Base-by-base conservation (phyloP, 2,329 filamentous ascomycete species). In the Penicillium hordei region DNA sequence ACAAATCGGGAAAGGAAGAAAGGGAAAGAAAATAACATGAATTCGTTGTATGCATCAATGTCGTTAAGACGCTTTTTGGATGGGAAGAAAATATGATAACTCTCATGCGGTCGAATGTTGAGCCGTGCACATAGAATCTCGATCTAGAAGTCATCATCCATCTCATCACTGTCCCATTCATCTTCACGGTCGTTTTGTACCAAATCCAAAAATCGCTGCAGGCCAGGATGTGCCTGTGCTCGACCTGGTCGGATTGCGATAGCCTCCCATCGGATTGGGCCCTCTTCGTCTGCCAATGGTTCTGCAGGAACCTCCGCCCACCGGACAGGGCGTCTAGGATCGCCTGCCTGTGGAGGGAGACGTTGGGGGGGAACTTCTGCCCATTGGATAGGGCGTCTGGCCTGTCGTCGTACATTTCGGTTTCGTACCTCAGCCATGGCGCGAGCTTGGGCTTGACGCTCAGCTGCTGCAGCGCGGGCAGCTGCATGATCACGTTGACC, bases 161-260 rank as follows among this genome's bases (percentile, higher is more conserved):
- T 61, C 64, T 84, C 83, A 66, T 85, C 83, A 60, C 81, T 84
- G 60, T 85, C 82, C 83, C 83, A 85, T 57, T 79, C 83, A 62
- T 85, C 83, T 68, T 85, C 83, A 42, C 80, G 76, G 59, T 85
- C 83, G 51, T 80, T 74, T 55, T 74, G 68, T 6, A 81, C 83
- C 55, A 85, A 69, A 42, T 80, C 75, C 36, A 85, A 63, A 61
- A 85, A 85, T 29, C 80, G 72, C 64, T 82, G 79, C 3, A 85
- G 68, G 9, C 79, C 78, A 34, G 62, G 64, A 46, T 62, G 61
- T n/a, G 21, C 52, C 23, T 57, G 21, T 34, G 48, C 17, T 31
- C 34, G 25, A 48, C 40, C 57, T 48, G 55, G 60, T 27, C 55
- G 54, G 31, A 39, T 23, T 19, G 43, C 49, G 5, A 48, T 23